Evolutionary conservation across 2,329 filamentous ascomycete genomes (phyloP).

Genomic region (Aspergillus phoenicis): DNA sequence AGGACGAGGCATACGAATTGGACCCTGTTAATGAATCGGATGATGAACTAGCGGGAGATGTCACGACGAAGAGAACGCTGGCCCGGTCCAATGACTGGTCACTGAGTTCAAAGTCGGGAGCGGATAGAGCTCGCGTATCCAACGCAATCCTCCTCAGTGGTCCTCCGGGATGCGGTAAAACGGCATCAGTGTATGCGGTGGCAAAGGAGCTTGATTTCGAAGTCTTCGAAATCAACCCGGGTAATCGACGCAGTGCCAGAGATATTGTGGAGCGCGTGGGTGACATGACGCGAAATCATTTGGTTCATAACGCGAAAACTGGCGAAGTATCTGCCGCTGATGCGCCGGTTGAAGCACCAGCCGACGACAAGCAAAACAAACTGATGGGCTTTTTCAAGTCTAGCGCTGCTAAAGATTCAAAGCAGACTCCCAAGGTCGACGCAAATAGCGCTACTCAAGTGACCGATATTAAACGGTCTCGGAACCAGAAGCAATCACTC

Average conservation of each 20-base stretch:
- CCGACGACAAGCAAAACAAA: conserved; percentile 72
- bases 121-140: conserved; percentile 56
- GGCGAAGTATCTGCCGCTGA: conserved; percentile 39
- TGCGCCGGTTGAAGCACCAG: conserved; percentile 59
- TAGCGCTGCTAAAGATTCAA: conserved; percentile 42
- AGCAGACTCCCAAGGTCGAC: conserved; percentile 23
- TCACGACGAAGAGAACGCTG: conserved; percentile 44
- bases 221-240: conserved; percentile 90
- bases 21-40: conserved; percentile 68
- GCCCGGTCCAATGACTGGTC: conserved; percentile 44
- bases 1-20: conserved; percentile 71
- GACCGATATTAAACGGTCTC: conserved; percentile 37
- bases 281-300: conserved; percentile 94
- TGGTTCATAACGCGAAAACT: conserved; percentile 63
- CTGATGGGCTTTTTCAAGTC: conserved; percentile 80
- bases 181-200: conserved; percentile 85
- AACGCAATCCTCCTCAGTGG: conserved; percentile 90
- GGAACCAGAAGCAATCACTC: conserved; percentile 82
- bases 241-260: conserved; percentile 79
- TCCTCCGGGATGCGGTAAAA: conserved; percentile 88
- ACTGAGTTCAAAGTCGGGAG: conserved; percentile 35
- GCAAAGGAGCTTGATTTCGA: conserved; percentile 91
- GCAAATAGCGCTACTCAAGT: conserved; percentile 27
- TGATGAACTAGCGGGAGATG: conserved; percentile 44
- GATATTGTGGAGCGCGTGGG: conserved; percentile 91